Conservation (phyloP, 2,329 filamentous ascomycete genomes). For the Xenoacremonium recifei region DNA sequence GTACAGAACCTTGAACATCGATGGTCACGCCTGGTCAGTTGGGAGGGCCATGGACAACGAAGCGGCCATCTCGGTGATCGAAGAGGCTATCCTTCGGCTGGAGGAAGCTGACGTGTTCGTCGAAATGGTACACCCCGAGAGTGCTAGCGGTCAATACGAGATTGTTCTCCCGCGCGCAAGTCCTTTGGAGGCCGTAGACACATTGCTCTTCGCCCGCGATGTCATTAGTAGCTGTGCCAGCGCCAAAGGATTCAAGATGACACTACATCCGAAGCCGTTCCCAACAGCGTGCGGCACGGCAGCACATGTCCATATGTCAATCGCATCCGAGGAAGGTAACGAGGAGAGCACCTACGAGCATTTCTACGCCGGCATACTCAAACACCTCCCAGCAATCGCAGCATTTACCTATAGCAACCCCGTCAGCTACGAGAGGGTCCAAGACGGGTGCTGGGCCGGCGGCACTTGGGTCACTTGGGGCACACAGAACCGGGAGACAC, state of each 20-base stretch:
- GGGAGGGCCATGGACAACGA: conserved; percentile 62
- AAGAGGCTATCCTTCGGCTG: conserved; percentile 63
- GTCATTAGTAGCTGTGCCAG: conserved; percentile 65
- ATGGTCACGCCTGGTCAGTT: conserved; percentile 70
- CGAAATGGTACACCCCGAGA: conserved; percentile 74
- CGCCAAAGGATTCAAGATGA: conserved; percentile 62
- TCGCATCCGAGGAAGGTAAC: conserved; percentile 46
- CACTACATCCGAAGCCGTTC: conserved; percentile 72
- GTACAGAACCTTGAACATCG: conserved; percentile 48
- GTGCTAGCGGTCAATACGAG: conserved; percentile 73
- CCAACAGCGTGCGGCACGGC: conserved; percentile 58
- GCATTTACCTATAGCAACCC: conserved; percentile 68
- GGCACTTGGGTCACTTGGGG: conserved; percentile 79
- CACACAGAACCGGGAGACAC: conserved; percentile 74
- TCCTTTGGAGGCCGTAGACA: conserved; percentile 68
- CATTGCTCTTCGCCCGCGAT: conserved; percentile 67
- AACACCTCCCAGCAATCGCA: conserved; percentile 62
- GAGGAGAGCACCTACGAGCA: conserved; percentile 49
- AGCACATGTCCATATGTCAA: conserved; percentile 68
- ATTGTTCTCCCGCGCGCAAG: conserved; percentile 64
- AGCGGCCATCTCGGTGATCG: conserved; percentile 55
- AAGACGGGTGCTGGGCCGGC: conserved; percentile 73
- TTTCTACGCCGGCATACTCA: conserved; percentile 72
- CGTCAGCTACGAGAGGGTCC: conserved; percentile 66
- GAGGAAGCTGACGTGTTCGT: conserved; percentile 62